Evolutionary conservation across 257 asterid species (phyloP).

Genomic region (Linaria vulgaris): DNA sequence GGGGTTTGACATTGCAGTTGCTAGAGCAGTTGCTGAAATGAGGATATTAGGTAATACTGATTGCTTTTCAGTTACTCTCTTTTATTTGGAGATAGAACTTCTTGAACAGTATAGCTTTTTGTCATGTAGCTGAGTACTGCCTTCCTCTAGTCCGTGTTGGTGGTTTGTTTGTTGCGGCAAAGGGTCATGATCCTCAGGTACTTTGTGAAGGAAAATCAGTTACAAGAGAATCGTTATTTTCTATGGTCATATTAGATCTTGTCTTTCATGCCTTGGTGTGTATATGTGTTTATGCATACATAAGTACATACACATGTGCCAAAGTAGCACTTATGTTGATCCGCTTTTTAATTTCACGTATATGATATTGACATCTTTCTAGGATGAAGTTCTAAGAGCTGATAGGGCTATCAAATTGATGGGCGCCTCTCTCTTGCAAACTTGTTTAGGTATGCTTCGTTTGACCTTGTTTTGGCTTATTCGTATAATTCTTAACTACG

Average conservation of each 20-base stretch:
- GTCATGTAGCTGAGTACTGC: constrained; percentile 75
- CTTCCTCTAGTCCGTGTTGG: constrained; percentile 92
- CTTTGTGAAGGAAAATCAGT: not conserved
- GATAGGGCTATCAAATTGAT: constrained; percentile 75
- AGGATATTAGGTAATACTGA: constrained; percentile 65
- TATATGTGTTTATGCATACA: not conserved
- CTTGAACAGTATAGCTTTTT: constrained; percentile 26
- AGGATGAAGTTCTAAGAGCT: constrained; percentile 88
- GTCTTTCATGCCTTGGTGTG: too few species aligned
- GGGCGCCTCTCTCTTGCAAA: constrained; percentile 80
- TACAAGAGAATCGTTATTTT: too few species aligned
- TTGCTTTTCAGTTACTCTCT: not conserved
- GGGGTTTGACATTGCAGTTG: constrained; percentile 82
- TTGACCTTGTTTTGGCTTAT: constrained; percentile 10
- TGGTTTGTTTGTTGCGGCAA: constrained; percentile 90
- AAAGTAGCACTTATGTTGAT: not conserved
- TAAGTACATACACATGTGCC: not conserved
- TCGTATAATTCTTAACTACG: constrained; percentile 2
- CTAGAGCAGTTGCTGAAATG: constrained; percentile 98
- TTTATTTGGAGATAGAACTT: constrained; percentile 13
- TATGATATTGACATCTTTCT: constrained; percentile 21
- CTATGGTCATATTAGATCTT: too few species aligned
- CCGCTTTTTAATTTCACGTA: constrained; percentile 2
- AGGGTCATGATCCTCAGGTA: constrained; percentile 93
- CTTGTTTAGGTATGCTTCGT: constrained; percentile 58